Evolutionary conservation across 2,329 filamentous ascomycete species (phyloP).

Genomic region (Zymoseptoria pseudotritici): DNA sequence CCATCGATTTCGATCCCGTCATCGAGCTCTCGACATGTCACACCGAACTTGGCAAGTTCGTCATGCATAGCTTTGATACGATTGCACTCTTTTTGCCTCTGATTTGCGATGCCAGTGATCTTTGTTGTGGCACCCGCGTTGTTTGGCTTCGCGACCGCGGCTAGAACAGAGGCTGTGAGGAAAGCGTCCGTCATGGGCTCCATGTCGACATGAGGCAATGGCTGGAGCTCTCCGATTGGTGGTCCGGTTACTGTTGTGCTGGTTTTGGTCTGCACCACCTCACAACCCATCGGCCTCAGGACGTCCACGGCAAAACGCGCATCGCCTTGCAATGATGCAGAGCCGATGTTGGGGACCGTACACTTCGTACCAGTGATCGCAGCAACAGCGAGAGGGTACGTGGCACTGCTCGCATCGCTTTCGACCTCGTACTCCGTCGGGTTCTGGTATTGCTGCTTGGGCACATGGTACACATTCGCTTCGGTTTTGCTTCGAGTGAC

Average conservation of each 20-base stretch:
- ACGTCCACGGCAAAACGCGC: conserved; percentile 89
- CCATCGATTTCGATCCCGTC: conserved; percentile 81
- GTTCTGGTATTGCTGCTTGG: conserved; percentile 73
- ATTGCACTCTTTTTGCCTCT: conserved; percentile 97
- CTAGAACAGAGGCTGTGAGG: conserved; percentile 86
- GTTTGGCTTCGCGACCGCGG: conserved; percentile 74
- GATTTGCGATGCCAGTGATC: conserved; percentile 93
- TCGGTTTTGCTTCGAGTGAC: conserved; percentile 72
- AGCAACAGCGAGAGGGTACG: conserved; percentile 87
- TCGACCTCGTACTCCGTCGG: conserved; percentile 83
- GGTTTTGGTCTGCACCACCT: conserved; percentile 71
- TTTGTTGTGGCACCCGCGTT: conserved; percentile 57
- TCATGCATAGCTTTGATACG: conserved; percentile 93
- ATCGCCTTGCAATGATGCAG: conserved; percentile 85
- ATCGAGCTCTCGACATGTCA: conserved; percentile 76
- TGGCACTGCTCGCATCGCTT: conserved; percentile 95
- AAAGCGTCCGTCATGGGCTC: conserved; percentile 99
- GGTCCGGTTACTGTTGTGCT: conserved; percentile 94
- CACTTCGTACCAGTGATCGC: conserved; percentile 94
- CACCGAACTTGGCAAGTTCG: conserved; percentile 87
- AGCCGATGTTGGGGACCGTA: conserved; percentile 93
- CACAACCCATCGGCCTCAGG: conserved; percentile 85
- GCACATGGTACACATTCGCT: conserved; percentile 88
- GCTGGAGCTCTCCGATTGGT: conserved; percentile 61
- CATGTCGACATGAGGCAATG: conserved; percentile 84